Conservation (phyloP, 2,329 filamentous ascomycete genomes). For the Rhexocercosporidium sp. region DNA sequence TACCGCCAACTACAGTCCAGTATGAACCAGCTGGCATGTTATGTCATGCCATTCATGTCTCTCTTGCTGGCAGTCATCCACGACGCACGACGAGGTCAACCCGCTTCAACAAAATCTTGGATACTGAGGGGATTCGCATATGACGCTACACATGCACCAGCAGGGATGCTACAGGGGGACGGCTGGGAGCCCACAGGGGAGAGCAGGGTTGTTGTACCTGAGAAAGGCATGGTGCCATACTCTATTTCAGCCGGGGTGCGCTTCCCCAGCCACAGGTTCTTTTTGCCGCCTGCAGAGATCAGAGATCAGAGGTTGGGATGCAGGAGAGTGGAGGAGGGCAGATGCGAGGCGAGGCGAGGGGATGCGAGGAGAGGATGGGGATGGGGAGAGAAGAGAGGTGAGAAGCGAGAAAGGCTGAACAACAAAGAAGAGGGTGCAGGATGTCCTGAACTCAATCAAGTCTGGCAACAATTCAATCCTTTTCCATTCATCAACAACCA, state of each 20-base stretch:
- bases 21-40: background rate
- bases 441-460: too few species aligned
- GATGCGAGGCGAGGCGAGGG: background rate
- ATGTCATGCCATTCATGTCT: background rate
- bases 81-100: background rate
- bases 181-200: background rate
- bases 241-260: constrained; percentile 1
- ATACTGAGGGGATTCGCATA: background rate
- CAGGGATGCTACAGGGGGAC: background rate
- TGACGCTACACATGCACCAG: constrained; percentile 7
- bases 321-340: too few species aligned
- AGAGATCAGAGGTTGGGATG: background rate
- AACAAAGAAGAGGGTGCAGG: too few species aligned
- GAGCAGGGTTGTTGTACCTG: constrained; percentile 1
- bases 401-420: too few species aligned
- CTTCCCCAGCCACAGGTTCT: constrained; percentile 5
- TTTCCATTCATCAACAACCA: too few species aligned
- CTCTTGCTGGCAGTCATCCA: background rate
- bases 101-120: constrained; percentile 5
- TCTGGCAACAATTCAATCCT: too few species aligned
- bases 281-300: background rate
- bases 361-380: too few species aligned
- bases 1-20: too few species aligned
- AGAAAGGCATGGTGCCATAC: background rate
- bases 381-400: too few species aligned